These are phyloP conservation scores for Fonsecaea monophora DNA, from an alignment of 2,329 filamentous ascomycete genomes.

Conservation along the genomic window DNA sequence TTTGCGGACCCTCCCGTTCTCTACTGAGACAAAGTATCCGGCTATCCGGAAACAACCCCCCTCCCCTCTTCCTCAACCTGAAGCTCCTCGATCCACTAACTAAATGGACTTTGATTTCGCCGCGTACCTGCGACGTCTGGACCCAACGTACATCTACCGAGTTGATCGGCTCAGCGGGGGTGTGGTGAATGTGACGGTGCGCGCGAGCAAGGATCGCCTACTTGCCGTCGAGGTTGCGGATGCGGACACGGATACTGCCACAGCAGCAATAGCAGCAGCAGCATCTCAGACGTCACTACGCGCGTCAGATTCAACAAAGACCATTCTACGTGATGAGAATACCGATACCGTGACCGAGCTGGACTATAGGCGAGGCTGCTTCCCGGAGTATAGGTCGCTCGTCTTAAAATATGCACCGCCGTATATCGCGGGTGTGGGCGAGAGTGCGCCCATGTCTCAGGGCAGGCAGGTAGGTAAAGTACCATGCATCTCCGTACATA, in stretches of 20 bases:
- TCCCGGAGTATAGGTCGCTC: slow-evolving; percentile 12
- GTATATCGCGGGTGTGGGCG: slow-evolving; percentile 21
- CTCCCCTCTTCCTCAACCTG: too few relatives aligned
- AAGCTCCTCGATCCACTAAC: not conserved
- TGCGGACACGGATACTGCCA: not conserved
- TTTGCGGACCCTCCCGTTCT: too few relatives aligned
- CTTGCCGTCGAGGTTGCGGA: too few relatives aligned
- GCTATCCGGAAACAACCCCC: too few relatives aligned
- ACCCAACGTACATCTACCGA: slow-evolving; percentile 9
- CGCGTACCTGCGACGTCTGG: slow-evolving; percentile 12
- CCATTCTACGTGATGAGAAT: not conserved
- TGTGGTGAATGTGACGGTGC: slow-evolving; percentile 22
- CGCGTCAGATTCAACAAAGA: not conserved
- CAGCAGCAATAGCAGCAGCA: not conserved
- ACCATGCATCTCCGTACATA: too few relatives aligned
- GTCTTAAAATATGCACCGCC: slow-evolving; percentile 27
- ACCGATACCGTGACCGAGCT: not conserved
- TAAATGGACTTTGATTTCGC: slow-evolving; percentile 21
- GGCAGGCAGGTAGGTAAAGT: slow-evolving; percentile 11
- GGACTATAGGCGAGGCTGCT: not conserved
- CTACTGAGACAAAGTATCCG: too few relatives aligned
- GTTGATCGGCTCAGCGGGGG: slow-evolving; percentile 19
- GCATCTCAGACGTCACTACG: too few relatives aligned
- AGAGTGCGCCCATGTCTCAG: slow-evolving; percentile 14
- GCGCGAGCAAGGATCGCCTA: slow-evolving; percentile 18